Conservation (phyloP, 78 protist species). For the Guillardia theta region DNA sequence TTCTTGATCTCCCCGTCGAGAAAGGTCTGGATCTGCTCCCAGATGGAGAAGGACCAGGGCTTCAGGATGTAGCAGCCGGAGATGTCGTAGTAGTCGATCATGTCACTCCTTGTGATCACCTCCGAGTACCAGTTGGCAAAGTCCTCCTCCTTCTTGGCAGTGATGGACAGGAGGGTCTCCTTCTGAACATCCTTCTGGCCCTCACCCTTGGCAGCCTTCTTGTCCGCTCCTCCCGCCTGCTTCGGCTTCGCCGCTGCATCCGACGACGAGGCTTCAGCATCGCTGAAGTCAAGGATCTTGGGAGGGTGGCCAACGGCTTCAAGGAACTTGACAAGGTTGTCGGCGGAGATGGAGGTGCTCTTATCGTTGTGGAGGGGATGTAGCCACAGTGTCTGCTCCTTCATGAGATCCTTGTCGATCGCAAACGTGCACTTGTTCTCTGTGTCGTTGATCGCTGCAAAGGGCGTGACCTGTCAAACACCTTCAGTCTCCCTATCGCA, state of each 20-base stretch:
- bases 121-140: slow-evolving; percentile 57
- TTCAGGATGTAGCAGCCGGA: slow-evolving; percentile 45
- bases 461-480: neutral
- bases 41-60: slow-evolving; percentile 42
- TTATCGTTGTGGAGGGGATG: neutral
- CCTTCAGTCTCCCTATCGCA: neutral
- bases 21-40: slow-evolving; percentile 2
- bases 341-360: neutral
- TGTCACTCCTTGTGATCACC: neutral
- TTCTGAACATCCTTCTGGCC: neutral
- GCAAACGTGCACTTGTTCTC: neutral
- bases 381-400: neutral
- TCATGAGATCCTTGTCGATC: neutral
- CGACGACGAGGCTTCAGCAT: neutral
- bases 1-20: neutral
- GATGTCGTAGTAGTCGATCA: slow-evolving; percentile 48
- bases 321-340: neutral
- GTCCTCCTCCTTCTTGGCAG: slow-evolving; percentile 11
- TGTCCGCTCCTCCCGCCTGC: neutral
- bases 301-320: neutral
- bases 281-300: neutral
- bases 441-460: neutral
- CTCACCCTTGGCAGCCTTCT: neutral
- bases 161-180: neutral
- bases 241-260: neutral